Evolutionary conservation across 306 rosid genomes (phyloP).

Genomic region (Cucurbita ficifolia): DNA sequence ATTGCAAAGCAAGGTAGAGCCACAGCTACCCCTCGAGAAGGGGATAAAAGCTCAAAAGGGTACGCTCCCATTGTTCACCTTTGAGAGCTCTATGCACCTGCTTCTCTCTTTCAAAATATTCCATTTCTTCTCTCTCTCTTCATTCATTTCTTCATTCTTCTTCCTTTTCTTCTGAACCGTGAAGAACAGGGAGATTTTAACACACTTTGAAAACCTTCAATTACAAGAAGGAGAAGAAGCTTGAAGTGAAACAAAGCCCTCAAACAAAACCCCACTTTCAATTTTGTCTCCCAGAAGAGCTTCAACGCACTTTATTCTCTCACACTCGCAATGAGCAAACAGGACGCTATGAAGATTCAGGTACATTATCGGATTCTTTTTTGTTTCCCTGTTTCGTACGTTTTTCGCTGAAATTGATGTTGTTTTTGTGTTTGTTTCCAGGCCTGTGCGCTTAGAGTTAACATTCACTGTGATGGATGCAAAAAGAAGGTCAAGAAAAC

Average conservation of each 20-base stretch:
- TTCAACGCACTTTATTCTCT: neutral
- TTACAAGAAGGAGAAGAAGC: constrained; percentile 12
- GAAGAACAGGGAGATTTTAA: neutral
- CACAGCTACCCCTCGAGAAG: neutral
- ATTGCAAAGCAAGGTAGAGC: neutral
- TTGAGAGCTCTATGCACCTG: neutral
- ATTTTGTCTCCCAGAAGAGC: constrained; percentile 9
- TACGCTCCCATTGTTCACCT: neutral
- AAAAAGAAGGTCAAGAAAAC: constrained; percentile 63
- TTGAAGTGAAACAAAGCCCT: constrained; percentile 12
- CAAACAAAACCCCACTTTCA: constrained; percentile 20
- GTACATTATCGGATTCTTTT: constrained; percentile 9
- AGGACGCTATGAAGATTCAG: constrained; percentile 63
- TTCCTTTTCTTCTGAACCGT: neutral
- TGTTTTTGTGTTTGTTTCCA: constrained; percentile 16
- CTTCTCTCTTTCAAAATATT: neutral
- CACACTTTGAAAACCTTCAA: constrained; percentile 17
- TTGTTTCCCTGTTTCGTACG: neutral
- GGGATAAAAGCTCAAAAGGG: neutral
- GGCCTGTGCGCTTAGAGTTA: constrained; percentile 65
- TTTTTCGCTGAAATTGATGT: neutral
- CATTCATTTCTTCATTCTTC: neutral
- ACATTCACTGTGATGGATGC: constrained; percentile 84
- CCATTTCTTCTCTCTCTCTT: neutral
- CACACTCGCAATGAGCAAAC: constrained; percentile 50